Evolutionary conservation across 2,329 filamentous ascomycete species (phyloP), one percentile per base, ranked within the genome.

Genomic region (Lasiodiplodia theobromae): DNA sequence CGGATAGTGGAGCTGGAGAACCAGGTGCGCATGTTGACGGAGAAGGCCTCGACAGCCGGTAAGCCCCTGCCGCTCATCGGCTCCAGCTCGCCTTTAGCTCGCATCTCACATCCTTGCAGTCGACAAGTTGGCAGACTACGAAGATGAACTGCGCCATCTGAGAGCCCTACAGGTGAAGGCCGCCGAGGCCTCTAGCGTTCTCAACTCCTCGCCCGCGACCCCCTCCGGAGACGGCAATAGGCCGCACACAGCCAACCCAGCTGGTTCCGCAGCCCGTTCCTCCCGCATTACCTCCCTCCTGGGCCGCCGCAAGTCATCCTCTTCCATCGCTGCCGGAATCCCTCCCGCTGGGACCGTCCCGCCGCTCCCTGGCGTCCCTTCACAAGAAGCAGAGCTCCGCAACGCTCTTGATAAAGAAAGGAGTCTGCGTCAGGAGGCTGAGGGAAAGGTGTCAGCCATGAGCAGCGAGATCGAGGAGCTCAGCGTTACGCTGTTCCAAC

Each of bases 401-500:
- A 85, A 86, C 66, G 88, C 89, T 7, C 82, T 95, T 53, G 85
- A 85, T 57, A 86, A 87, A 66, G 92, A 95, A 77, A 88, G 91
- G 76, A 82, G 81, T 54, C 84, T 92, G 68, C 87, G 92, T 14
- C 83, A 86, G 49, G 87, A 88, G 64, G 92, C 92, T 1, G 92
- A 96, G 80, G 86, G 86, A 62, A 86, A 87, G 70, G 82, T 93
- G 23, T 85, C 85, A 71, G 86, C 88, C 62, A 91, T 92, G 63
- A 89, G 87, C 74, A 85, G 83, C 14, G 92, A 96, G 82, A 86
- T 95, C 23, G 92, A 95, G 80, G 92, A 96, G 80, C 82, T 96
- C 71, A 92, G 87, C 74, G 90, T 87, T 23, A 87, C 86, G 63
- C 82, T 96, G 66, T 96, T 96, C 77, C 89, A 92, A 81, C 90